phyloP scores from a whole-genome alignment of 2,329 filamentous ascomycete genomes.

The Alternaria gansuensis region DNA sequence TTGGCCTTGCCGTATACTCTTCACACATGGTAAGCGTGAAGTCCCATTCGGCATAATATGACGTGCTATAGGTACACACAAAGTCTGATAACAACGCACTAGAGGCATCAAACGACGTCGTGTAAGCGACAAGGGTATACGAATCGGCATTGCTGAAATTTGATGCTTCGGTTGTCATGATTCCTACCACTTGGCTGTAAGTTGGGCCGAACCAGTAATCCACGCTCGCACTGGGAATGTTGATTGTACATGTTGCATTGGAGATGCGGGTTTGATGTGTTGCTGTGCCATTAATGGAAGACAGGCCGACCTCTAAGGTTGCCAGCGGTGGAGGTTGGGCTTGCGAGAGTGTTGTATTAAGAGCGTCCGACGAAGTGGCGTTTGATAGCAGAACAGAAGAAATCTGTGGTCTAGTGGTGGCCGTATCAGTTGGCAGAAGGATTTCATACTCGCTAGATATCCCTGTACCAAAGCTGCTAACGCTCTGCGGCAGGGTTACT shows the following conservation, averaged over 20 bases:
- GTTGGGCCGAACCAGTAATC: slow-evolving; percentile 48
- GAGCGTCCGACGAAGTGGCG: slow-evolving; percentile 6
- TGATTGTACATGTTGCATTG: slow-evolving; percentile 44
- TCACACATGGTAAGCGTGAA: slow-evolving; percentile 34
- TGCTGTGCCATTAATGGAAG: neutral
- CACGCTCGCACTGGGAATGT: slow-evolving; percentile 46
- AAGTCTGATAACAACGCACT: slow-evolving; percentile 35
- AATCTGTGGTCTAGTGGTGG: slow-evolving; percentile 11
- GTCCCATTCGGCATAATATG: slow-evolving; percentile 36
- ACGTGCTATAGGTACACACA: slow-evolving; percentile 33
- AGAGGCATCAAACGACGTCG: slow-evolving; percentile 39
- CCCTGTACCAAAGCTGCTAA: slow-evolving; percentile 7
- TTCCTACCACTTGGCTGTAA: slow-evolving; percentile 34
- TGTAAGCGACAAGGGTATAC: slow-evolving; percentile 35
- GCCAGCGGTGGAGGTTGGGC: neutral
- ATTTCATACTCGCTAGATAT: slow-evolving; percentile 20
- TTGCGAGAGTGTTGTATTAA: slow-evolving; percentile 10
- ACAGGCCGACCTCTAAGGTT: neutral
- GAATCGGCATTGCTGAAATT: slow-evolving; percentile 32
- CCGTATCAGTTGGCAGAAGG: slow-evolving; percentile 22
- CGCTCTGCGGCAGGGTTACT: slow-evolving; percentile 2
- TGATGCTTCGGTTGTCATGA: slow-evolving; percentile 26
- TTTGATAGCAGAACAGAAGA: slow-evolving; percentile 3
- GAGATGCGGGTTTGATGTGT: slow-evolving; percentile 16
- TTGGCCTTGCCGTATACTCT: slow-evolving; percentile 41